Conservation (phyloP, 352 stramenopile genomes). For the Ophiocytium majus region DNA sequence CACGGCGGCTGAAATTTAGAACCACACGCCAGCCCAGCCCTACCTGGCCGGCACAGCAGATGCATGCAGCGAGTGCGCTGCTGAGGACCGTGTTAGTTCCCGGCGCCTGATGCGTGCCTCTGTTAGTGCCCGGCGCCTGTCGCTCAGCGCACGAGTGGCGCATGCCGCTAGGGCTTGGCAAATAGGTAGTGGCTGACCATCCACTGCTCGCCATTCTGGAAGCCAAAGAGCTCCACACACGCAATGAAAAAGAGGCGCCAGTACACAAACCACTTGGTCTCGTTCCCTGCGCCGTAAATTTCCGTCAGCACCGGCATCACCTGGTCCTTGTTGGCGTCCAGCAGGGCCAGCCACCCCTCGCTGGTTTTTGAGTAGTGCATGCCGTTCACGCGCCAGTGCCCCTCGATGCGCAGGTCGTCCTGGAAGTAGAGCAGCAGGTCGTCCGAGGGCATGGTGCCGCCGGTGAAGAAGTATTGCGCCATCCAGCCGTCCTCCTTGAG, state of each 20-base stretch:
- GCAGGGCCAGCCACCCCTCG: slow-evolving; percentile 69
- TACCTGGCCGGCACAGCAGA: too few species aligned
- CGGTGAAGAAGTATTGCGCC: slow-evolving; percentile 78
- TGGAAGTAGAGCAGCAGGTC: slow-evolving; percentile 77
- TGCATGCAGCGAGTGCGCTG: too few species aligned
- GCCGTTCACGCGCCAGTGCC: slow-evolving; percentile 76
- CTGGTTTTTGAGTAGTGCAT: slow-evolving; percentile 71
- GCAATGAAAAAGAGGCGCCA: slow-evolving; percentile 74
- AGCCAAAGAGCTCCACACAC: slow-evolving; percentile 72
- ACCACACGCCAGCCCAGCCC: too few species aligned
- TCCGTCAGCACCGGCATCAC: slow-evolving; percentile 47
- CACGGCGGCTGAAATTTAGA: too few species aligned
- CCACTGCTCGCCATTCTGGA: slow-evolving; percentile 69
- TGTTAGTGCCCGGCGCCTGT: too few species aligned
- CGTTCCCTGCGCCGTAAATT: slow-evolving; percentile 45
- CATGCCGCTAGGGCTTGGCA: slow-evolving; percentile 59
- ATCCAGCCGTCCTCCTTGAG: slow-evolving; percentile 68
- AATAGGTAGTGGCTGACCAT: slow-evolving; percentile 78
- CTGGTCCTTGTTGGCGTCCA: slow-evolving; percentile 64
- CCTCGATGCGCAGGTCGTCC: slow-evolving; percentile 60
- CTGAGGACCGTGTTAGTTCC: too few species aligned
- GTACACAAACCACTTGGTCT: slow-evolving; percentile 70
- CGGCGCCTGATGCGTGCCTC: too few species aligned
- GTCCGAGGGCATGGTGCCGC: slow-evolving; percentile 77
- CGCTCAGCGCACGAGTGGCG: too few species aligned